A percentile compares a stretch with the other conserved stretches of the same genome.
phyloP scores from a whole-genome alignment of 305 asterid species.

The Andrographis paniculata region DNA sequence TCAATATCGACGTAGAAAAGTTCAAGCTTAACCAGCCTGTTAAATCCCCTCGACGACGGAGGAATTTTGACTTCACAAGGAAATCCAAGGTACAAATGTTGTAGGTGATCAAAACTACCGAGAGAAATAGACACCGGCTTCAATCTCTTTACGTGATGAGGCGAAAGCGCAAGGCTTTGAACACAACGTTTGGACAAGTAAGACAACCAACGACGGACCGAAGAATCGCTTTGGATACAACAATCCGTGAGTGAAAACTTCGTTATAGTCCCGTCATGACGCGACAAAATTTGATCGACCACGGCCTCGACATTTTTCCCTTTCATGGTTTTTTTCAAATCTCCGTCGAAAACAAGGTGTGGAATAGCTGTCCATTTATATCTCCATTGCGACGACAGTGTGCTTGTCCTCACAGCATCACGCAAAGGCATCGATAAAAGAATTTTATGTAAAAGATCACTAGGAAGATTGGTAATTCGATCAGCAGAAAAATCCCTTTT shows the following conservation, averaged over 20 bases:
- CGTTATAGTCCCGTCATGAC: not conserved
- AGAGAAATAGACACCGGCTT: too few species aligned
- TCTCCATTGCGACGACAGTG: not conserved
- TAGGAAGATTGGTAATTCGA: conserved; percentile 1
- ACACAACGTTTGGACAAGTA: not conserved
- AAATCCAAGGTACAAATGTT: too few species aligned
- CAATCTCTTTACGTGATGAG: not conserved
- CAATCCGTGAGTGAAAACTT: not conserved
- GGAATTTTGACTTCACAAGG: too few species aligned
- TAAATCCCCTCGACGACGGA: too few species aligned
- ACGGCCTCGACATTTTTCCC: not conserved
- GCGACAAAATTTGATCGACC: not conserved
- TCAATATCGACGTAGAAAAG: too few species aligned
- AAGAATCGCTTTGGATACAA: not conserved
- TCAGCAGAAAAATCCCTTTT: not conserved
- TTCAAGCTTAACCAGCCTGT: too few species aligned
- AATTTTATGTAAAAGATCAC: not conserved
- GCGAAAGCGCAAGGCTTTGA: not conserved
- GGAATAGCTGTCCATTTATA: not conserved
- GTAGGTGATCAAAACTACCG: too few species aligned
- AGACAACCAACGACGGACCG: not conserved
- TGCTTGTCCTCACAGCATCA: not conserved
- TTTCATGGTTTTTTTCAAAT: too few species aligned
- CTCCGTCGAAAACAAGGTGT: not conserved
- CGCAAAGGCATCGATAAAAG: not conserved